Percentiles rank a stretch among this genome's conserved stretches.
Conservation (phyloP, 345 rosid genomes). For the Murraya koenigii region DNA sequence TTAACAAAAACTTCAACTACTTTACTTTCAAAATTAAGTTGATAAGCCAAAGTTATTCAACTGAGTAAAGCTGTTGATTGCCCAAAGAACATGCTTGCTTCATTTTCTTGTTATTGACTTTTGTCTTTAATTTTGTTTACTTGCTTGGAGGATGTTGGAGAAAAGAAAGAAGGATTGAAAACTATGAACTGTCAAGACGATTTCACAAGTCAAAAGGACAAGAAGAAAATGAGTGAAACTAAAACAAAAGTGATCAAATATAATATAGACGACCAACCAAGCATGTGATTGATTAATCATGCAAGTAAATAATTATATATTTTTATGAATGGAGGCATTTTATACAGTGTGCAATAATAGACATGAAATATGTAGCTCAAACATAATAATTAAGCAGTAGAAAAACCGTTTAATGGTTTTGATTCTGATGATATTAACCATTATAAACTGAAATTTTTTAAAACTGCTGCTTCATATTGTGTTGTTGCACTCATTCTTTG, state of each 20-base stretch:
- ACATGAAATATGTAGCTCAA: neutral
- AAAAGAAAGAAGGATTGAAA: neutral
- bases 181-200: conserved; percentile 18
- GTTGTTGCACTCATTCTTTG: neutral
- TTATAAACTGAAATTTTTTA: neutral
- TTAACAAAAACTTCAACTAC: no score
- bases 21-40: no score
- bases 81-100: neutral
- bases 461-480: neutral
- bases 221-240: conserved; percentile 10
- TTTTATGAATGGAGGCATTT: neutral
- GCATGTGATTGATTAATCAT: neutral
- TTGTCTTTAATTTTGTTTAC: neutral
- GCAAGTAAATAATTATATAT: neutral
- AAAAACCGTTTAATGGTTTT: neutral
- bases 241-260: neutral
- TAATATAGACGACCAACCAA: no score
- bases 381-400: conserved; percentile 13
- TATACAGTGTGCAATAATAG: neutral
- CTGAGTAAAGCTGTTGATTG: neutral
- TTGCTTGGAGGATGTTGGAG: conserved; percentile 4
- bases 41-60: neutral
- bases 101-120: neutral
- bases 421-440: neutral
- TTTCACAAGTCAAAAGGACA: conserved; percentile 7